Percentiles rank a stretch among this genome's conserved stretches.
Conservation (phyloP, 2,329 filamentous ascomycete genomes). For the Penicillium sp. region DNA sequence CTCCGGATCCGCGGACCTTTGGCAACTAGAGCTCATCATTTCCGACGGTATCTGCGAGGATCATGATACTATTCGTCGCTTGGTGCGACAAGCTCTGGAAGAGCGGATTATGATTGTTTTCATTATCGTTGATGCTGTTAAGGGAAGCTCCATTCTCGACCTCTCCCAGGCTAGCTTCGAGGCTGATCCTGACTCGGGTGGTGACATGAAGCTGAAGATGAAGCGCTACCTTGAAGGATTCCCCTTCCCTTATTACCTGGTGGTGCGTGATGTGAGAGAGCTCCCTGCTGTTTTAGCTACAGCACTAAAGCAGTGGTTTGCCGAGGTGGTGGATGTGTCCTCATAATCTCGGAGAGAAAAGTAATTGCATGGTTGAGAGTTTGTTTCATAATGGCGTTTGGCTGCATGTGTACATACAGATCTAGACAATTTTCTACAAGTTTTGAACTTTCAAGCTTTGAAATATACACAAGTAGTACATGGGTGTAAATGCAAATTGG, state of each 20-base stretch:
- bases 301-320: slow-evolving; percentile 92
- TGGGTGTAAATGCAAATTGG: not conserved
- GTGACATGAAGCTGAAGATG: slow-evolving; percentile 64
- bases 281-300: slow-evolving; percentile 82
- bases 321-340: slow-evolving; percentile 54
- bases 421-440: not conserved
- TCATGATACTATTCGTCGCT: slow-evolving; percentile 72
- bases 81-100: slow-evolving; percentile 82
- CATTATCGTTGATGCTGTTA: slow-evolving; percentile 75
- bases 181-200: slow-evolving; percentile 54
- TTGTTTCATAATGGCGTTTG: not conserved
- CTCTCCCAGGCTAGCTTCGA: slow-evolving; percentile 81
- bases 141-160: slow-evolving; percentile 63
- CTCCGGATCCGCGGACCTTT: slow-evolving; percentile 64
- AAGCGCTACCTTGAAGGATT: slow-evolving; percentile 92
- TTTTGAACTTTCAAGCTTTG: not conserved
- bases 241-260: slow-evolving; percentile 93
- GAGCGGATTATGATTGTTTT: slow-evolving; percentile 98
- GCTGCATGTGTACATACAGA: not conserved
- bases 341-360: slow-evolving; percentile 22
- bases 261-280: slow-evolving; percentile 87
- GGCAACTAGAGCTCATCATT: slow-evolving; percentile 90
- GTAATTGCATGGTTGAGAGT: slow-evolving; percentile 17
- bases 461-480: too few species aligned
- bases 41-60: slow-evolving; percentile 91